Conservation (phyloP, 2,329 filamentous ascomycete species). For the Teratosphaeria viscida region DNA sequence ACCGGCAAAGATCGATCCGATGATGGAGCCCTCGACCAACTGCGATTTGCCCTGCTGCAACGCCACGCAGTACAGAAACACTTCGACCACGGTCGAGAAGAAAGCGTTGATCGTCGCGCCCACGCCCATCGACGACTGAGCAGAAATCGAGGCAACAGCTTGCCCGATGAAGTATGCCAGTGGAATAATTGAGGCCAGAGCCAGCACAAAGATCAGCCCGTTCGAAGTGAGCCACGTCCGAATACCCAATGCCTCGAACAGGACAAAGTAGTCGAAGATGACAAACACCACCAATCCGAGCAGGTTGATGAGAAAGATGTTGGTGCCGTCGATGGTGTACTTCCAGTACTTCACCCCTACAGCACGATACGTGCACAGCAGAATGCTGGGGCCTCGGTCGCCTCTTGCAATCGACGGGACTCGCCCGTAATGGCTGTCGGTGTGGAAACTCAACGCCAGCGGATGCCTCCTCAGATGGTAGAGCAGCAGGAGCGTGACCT, state of each 20-base stretch:
- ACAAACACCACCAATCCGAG: slow-evolving; percentile 89
- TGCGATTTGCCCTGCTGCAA: slow-evolving; percentile 84
- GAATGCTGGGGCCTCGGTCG: slow-evolving; percentile 53
- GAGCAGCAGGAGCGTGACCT: slow-evolving; percentile 79
- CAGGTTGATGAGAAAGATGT: slow-evolving; percentile 97
- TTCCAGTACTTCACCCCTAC: slow-evolving; percentile 97
- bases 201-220: slow-evolving; percentile 75
- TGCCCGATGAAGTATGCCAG: slow-evolving; percentile 98
- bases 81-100: slow-evolving; percentile 94
- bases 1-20: slow-evolving; percentile 95
- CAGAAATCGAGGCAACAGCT: slow-evolving; percentile 94
- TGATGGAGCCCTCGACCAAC: slow-evolving; percentile 91
- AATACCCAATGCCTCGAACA: slow-evolving; percentile 58
- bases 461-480: slow-evolving; percentile 89
- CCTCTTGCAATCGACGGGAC: slow-evolving; percentile 45
- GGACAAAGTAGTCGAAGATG: slow-evolving; percentile 81
- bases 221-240: slow-evolving; percentile 67
- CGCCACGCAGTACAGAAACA: slow-evolving; percentile 93
- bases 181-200: slow-evolving; percentile 85
- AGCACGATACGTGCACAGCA: slow-evolving; percentile 93
- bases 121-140: slow-evolving; percentile 95
- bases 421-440: slow-evolving; percentile 66
- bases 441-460: slow-evolving; percentile 84
- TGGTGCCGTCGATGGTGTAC: slow-evolving; percentile 95
- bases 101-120: slow-evolving; percentile 96